A percentile compares a stretch with the other conserved stretches of the same genome.
Conservation (phyloP, 768 basidiomycete species). For the Dioszegia aurantiaca region DNA sequence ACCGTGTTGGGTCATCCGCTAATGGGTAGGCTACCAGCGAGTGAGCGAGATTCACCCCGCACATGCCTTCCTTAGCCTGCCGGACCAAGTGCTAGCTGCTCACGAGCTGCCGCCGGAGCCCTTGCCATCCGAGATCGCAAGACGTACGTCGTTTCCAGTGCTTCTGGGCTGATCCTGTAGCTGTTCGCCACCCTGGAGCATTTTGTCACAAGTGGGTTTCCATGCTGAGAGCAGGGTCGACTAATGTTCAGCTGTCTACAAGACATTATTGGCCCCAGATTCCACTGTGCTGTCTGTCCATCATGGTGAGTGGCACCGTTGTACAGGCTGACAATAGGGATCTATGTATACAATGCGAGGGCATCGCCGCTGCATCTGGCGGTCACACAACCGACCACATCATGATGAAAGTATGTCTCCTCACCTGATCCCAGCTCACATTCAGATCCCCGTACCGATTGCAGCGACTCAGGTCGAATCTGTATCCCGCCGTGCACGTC, state of each 20-base stretch:
- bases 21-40: constrained; percentile 58
- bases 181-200: constrained; percentile 64
- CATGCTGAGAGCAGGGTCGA: neutral
- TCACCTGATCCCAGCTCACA: neutral
- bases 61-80: constrained; percentile 77
- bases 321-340: constrained; percentile 33
- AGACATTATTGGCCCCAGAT: constrained; percentile 86
- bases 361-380: constrained; percentile 22
- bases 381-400: constrained; percentile 62
- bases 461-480: constrained; percentile 69
- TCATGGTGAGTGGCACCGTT: constrained; percentile 50
- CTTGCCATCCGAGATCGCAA: neutral
- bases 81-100: constrained; percentile 56
- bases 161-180: neutral
- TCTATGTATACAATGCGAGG: constrained; percentile 51
- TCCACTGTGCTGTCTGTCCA: constrained; percentile 86
- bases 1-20: neutral
- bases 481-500: constrained; percentile 69
- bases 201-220: constrained; percentile 77
- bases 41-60: constrained; percentile 88
- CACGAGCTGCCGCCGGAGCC: neutral
- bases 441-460: constrained; percentile 80
- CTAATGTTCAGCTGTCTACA: constrained; percentile 65
- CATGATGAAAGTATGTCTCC: constrained; percentile 73
- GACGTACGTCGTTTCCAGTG: neutral